Base-by-base conservation (phyloP, 106 monocot species). In the Hemerocallis citrina region DNA sequence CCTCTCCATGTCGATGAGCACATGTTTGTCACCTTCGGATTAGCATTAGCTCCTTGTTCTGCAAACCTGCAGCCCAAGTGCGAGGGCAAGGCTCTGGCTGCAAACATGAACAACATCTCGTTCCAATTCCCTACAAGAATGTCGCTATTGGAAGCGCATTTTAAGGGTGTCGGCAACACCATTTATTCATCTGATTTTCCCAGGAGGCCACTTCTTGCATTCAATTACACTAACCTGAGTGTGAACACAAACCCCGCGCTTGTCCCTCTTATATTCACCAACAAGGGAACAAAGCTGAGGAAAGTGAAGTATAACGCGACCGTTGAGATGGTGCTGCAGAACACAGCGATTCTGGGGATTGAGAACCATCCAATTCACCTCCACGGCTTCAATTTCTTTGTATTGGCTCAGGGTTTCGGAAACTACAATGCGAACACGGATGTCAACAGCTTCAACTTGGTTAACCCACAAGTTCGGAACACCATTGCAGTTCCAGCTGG, bases 361-460 rank as follows among this genome's bases (percentile, higher is more conserved):
- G 88, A 88, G 61, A 88, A 57, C 70, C 88, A 86, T 63, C 85
- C 85, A 4, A 0, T 86, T 14, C 85, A 86, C 52, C 74, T 86
- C 7, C 85, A 86, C 33, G 88, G 88, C 5, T 83, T 68, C 52
- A 83, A 83, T 61, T 88, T 88, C 63, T 83, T 55, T 22, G 76
- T 88, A 47, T 16, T 88, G 42, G 88, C 83, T 2, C 88, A 83
- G 50, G 88, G 88, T 14, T 80, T 88, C 27, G 86, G 86, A 34
- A 90, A 85, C 49, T 85, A 73, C 47, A 54, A 82, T 8, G 51
- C 57, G 13, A 32, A 43, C 2, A 10, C 35, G 5, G 81, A 67
- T 14, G 47, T 22, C 46, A 61, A 66, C 52, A 52, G 34, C 15
- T 90, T 70, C 57, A 90, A 90, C 40, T 59, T 90, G 64, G 68